These are phyloP conservation scores for Zoysia matrella DNA, from an alignment of 202 grass and related monocot species.

Conservation along the genomic window DNA sequence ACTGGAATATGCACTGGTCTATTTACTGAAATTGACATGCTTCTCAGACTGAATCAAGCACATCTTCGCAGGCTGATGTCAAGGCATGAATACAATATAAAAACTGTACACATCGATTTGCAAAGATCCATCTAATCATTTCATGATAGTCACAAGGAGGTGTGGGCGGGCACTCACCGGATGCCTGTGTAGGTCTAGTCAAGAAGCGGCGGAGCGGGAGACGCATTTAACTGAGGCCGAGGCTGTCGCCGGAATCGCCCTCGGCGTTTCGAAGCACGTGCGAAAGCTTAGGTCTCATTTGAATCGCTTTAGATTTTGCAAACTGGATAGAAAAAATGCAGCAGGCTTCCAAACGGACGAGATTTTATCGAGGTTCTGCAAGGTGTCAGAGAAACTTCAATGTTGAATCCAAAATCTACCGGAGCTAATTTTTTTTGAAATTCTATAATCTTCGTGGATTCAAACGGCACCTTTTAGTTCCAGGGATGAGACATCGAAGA, in stretches of 20 bases:
- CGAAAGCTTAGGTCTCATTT: too few relatives aligned
- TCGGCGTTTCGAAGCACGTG: background rate
- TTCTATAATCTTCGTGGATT: too few relatives aligned
- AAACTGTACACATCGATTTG: background rate
- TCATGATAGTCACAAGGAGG: background rate
- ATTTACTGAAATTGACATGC: constrained; percentile 6
- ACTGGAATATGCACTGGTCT: background rate
- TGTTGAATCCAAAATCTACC: too few relatives aligned
- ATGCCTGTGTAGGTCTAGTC: too few relatives aligned
- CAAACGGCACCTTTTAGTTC: too few relatives aligned
- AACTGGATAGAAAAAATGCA: too few relatives aligned
- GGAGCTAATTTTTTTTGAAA: too few relatives aligned
- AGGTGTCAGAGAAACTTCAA: too few relatives aligned
- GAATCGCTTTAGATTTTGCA: too few relatives aligned
- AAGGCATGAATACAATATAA: background rate
- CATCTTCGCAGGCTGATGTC: background rate
- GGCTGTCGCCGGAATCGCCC: background rate
- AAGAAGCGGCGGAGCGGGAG: background rate
- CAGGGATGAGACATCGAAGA: background rate
- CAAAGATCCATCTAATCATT: background rate
- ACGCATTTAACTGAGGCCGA: background rate
- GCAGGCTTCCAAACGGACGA: too few relatives aligned
- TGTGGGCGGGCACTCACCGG: background rate
- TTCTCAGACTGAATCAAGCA: background rate
- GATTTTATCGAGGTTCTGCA: too few relatives aligned